Evolutionary conservation across 306 rosid genomes (phyloP).

Genomic region (Acmispon strigosus): DNA sequence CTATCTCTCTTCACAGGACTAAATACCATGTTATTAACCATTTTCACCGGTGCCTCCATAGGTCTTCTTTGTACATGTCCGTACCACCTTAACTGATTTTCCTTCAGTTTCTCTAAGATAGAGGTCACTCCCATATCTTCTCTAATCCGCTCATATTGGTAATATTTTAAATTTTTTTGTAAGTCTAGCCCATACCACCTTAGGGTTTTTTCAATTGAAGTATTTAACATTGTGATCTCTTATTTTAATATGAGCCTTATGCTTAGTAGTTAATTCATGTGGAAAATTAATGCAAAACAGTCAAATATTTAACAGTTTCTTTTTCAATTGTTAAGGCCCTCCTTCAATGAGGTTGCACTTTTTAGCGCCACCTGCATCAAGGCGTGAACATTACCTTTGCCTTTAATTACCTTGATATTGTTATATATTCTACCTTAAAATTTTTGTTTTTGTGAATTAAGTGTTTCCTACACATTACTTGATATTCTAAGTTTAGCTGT

Average conservation of each 20-base stretch:
- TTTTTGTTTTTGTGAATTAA: background rate
- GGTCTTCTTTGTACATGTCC: too few species aligned
- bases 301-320: background rate
- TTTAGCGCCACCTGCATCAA: background rate
- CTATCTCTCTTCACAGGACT: too few species aligned
- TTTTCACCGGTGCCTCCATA: too few species aligned
- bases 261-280: background rate
- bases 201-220: background rate
- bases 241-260: background rate
- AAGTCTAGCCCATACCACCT: background rate
- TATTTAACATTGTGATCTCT: background rate
- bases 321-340: slow-evolving; percentile 3
- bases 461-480: background rate
- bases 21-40: too few species aligned
- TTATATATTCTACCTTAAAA: background rate
- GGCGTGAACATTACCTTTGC: background rate
- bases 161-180: background rate
- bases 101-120: too few species aligned
- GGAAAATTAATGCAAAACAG: slow-evolving; percentile 6
- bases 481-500: slow-evolving; percentile 7
- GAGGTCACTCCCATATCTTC: too few species aligned
- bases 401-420: background rate
- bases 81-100: too few species aligned
- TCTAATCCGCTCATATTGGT: background rate
- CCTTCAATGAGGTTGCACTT: background rate